These are phyloP conservation scores for Scheffersomyces lignicola DNA, from an alignment of 1,139 yeast genomes.

Conservation along the genomic window DNA sequence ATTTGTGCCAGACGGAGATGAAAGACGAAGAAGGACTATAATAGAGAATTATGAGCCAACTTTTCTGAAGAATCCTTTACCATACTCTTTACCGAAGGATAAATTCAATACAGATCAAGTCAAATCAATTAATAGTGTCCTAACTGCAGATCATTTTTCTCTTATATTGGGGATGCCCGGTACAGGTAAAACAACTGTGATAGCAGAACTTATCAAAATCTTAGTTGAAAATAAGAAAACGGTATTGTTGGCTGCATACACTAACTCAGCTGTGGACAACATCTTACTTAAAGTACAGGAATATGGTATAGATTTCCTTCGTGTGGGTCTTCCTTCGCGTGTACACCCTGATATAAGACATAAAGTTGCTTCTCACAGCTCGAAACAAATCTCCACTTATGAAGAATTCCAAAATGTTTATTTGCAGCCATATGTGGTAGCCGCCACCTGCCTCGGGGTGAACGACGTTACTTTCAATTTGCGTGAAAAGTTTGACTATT, in stretches of 20 bases:
- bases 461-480: constrained; percentile 59
- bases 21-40: constrained; percentile 52
- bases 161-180: constrained; percentile 97
- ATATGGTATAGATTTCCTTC: constrained; percentile 44
- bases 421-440: constrained; percentile 70
- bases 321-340: constrained; percentile 57
- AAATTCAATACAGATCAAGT: constrained; percentile 63
- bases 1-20: constrained; percentile 57
- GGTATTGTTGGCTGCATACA: constrained; percentile 79
- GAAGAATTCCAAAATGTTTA: constrained; percentile 48
- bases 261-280: constrained; percentile 96
- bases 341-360: constrained; percentile 64
- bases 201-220: constrained; percentile 67
- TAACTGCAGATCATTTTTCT: constrained; percentile 71
- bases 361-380: constrained; percentile 48
- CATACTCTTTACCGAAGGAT: constrained; percentile 10
- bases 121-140: constrained; percentile 62
- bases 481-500: constrained; percentile 75
- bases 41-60: constrained; percentile 54
- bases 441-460: constrained; percentile 84
- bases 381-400: constrained; percentile 39
- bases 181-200: constrained; percentile 94
- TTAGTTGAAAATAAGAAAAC: constrained; percentile 63
- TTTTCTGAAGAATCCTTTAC: neutral
- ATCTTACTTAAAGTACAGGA: constrained; percentile 70